Base-by-base conservation (phyloP, 164 flowering plant species). In the Vitis cinerea region DNA sequence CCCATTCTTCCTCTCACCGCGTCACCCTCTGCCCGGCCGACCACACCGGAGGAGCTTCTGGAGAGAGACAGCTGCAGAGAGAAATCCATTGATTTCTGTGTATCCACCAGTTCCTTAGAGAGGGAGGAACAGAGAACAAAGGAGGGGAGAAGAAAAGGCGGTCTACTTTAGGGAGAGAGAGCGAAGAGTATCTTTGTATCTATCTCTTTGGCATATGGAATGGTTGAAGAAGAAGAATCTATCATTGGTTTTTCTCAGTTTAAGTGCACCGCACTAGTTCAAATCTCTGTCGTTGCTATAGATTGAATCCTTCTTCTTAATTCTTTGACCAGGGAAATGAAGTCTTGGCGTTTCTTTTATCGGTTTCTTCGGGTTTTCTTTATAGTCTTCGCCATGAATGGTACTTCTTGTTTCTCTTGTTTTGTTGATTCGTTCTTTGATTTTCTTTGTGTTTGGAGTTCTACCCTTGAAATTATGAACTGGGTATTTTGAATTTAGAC, bases 221-320 rank as follows among this genome's bases (percentile, higher is more conserved):
- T 77, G 67, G 50, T 59, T 55, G 68, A 64, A 61, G 66, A 56
- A 63, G 59, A 75, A 66, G 59, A 70, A 65, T 50, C 62, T 1
- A 55, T 63, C 17, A 6, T 54, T 27, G 11, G 7, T 58, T 66
- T 50, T 56, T 47, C 44, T 37, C 7, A 6, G 44, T 52, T 53
- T 69, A 31, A 57, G 65, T 47, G 47, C 59, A 69, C 59, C 37
- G 10, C 51, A 52, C 65, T 50, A 56, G 48, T 59, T 48, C 67
- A 71, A 14, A 10, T 70, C n/a, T 16, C 30, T 47, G 23, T 59
- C 69, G 37, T 64, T 58, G 15, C 54, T 60, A 59, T 16, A 52
- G 53, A 9, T 65, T 29, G 72, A n/a, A 57, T 64, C 66, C 9
- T 8, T 23, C 9, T 8, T n/a, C 30, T 23, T 71, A 51, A 16